phyloP scores from a whole-genome alignment of 345 rosid species.

The Boechera divaricarpa region DNA sequence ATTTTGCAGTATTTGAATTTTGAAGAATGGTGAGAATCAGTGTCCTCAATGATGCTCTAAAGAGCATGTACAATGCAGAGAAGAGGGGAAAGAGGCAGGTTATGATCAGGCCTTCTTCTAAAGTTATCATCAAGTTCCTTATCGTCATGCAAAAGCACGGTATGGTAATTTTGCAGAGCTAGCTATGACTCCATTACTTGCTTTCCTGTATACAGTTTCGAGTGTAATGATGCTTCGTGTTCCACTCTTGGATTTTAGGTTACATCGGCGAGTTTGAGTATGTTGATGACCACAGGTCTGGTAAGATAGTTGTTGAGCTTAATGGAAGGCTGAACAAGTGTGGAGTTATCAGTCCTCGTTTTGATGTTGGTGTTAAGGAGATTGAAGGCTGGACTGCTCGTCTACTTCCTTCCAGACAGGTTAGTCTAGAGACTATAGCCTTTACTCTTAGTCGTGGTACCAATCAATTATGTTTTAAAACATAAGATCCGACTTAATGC shows the following conservation, averaged over 20 bases:
- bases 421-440: conserved; percentile 13
- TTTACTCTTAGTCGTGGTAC: not conserved
- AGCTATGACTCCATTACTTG: not conserved
- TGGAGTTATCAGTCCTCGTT: conserved; percentile 51
- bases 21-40: conserved; percentile 45
- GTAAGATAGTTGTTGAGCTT: conserved; percentile 46
- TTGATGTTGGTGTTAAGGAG: conserved; percentile 60
- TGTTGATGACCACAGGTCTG: conserved; percentile 49
- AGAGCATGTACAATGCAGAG: conserved; percentile 46
- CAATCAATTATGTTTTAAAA: not conserved
- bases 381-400: conserved; percentile 65
- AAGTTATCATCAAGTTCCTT: conserved; percentile 47
- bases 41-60: conserved; percentile 41
- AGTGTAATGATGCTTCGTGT: not conserved
- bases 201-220: not conserved
- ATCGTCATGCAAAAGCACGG: conserved; percentile 45
- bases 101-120: conserved; percentile 46
- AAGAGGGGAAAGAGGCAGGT: conserved; percentile 47
- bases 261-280: conserved; percentile 49
- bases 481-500: not conserved
- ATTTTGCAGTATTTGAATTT: not conserved
- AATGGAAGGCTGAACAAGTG: conserved; percentile 43
- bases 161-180: not conserved
- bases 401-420: conserved; percentile 64
- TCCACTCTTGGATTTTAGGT: conserved; percentile 18